Percentiles rank a stretch among this genome's conserved stretches.
Evolutionary conservation across 1,284 basidiomycete genomes (phyloP).

Genomic region (Rhodotorula sp.): DNA sequence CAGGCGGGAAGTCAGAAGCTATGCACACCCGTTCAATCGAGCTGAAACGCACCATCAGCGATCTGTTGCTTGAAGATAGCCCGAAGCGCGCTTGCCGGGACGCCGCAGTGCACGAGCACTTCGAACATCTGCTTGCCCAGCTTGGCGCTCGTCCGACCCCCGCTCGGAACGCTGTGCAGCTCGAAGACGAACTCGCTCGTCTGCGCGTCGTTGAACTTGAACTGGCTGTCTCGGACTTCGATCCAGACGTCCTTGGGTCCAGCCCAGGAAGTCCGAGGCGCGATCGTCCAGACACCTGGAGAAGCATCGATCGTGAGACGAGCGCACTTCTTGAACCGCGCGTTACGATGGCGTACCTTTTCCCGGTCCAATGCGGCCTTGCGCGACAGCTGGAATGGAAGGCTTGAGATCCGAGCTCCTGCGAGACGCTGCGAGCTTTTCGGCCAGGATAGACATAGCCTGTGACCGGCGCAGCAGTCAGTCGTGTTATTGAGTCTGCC

Average conservation of each 20-base stretch:
- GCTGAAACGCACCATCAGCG: neutral
- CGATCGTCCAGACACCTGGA: constrained; percentile 34
- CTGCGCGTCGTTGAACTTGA: constrained; percentile 41
- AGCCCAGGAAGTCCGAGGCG: constrained; percentile 8
- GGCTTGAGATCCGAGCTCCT: neutral
- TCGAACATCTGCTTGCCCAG: constrained; percentile 36
- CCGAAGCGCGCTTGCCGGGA: constrained; percentile 13
- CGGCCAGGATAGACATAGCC: constrained; percentile 19
- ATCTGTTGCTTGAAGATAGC: constrained; percentile 19
- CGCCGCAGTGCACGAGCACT: constrained; percentile 32
- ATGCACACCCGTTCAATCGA: too few relatives aligned
- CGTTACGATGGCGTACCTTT: constrained; percentile 39
- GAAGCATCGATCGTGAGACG: neutral
- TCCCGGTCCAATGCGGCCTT: constrained; percentile 44
- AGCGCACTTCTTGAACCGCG: neutral
- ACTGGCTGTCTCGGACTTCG: constrained; percentile 43
- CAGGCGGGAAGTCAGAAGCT: neutral
- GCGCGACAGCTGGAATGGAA: constrained; percentile 37
- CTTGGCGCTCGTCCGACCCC: constrained; percentile 3
- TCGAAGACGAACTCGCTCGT: constrained; percentile 36
- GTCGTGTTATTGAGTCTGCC: neutral
- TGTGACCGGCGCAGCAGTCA: neutral
- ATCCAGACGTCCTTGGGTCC: constrained; percentile 29
- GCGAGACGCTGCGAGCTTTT: constrained; percentile 4
- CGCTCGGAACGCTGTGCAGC: constrained; percentile 22